A percentile compares a stretch with the other conserved stretches of the same genome.
Conservation (phyloP, 2,329 filamentous ascomycete genomes). For the Pseudocercospora fijiensis region DNA sequence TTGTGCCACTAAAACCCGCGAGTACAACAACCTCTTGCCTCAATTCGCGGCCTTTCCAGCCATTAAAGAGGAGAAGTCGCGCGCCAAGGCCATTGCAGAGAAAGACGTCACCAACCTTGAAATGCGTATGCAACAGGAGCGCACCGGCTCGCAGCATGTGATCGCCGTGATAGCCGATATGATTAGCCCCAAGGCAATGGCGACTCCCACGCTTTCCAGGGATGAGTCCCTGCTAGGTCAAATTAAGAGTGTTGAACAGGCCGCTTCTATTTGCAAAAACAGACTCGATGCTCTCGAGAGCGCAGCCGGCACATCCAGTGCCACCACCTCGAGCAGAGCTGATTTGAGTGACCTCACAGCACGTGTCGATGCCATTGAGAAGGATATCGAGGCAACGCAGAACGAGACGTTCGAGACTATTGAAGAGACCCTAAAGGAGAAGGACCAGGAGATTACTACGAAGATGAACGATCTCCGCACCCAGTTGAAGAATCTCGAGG, state of each 20-base stretch:
- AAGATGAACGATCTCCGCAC: neutral
- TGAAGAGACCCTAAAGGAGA: neutral
- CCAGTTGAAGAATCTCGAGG: neutral
- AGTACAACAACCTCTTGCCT: conserved; percentile 1
- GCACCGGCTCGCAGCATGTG: neutral
- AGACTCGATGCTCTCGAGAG: conserved; percentile 3
- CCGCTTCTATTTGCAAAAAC: neutral
- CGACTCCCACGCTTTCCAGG: neutral
- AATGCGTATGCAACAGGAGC: neutral
- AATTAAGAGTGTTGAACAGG: no score
- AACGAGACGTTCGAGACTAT: neutral
- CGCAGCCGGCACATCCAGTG: neutral
- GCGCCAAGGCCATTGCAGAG: conserved; percentile 1
- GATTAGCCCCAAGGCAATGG: neutral
- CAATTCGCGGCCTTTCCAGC: conserved; percentile 14
- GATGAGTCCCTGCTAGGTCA: neutral
- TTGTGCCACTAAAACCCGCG: conserved; percentile 1
- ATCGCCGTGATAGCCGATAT: conserved; percentile 3
- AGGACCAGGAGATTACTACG: neutral
- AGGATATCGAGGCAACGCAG: neutral
- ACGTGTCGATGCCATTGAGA: conserved; percentile 3
- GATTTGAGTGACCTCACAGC: neutral
- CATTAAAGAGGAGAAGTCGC: conserved; percentile 17
- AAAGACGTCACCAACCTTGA: conserved; percentile 6
- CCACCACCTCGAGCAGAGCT: neutral